phyloP scores from a whole-genome alignment of 2,329 filamentous ascomycete species.

The Sporothrix mexicana region DNA sequence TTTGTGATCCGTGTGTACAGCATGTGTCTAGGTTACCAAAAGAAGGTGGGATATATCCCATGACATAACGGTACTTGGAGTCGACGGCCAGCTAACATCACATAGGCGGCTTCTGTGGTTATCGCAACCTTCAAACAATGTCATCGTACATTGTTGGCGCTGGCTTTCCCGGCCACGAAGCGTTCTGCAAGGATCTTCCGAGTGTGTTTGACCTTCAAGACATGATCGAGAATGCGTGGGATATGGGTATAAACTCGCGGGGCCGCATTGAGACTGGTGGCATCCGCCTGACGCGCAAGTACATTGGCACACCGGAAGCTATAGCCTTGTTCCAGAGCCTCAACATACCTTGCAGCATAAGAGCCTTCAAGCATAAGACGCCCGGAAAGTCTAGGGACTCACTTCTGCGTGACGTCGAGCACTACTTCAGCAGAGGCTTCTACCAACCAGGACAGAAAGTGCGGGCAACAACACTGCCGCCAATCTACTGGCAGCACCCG shows the following conservation, averaged over 20 bases:
- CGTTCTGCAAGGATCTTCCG: constrained; percentile 68
- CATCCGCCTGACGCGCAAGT: constrained; percentile 87
- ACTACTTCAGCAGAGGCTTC: constrained; percentile 71
- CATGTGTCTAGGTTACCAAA: constrained; percentile 82
- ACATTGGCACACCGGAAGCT: constrained; percentile 91
- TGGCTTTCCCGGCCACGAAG: constrained; percentile 60
- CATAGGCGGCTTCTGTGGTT: constrained; percentile 85
- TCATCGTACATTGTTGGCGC: constrained; percentile 75
- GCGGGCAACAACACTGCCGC: constrained; percentile 73
- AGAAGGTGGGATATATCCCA: constrained; percentile 60
- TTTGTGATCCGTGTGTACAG: constrained; percentile 76
- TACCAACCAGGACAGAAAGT: constrained; percentile 64
- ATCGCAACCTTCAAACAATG: constrained; percentile 93
- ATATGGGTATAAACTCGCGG: constrained; percentile 76
- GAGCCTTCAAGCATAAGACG: constrained; percentile 60
- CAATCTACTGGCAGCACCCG: constrained; percentile 88
- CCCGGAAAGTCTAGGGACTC: constrained; percentile 56
- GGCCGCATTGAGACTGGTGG: constrained; percentile 84
- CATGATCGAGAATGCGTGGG: constrained; percentile 86
- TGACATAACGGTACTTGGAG: neutral
- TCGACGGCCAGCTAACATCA: neutral
- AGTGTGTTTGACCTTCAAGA: constrained; percentile 84
- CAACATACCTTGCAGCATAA: constrained; percentile 70
- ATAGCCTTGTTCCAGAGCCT: constrained; percentile 77
- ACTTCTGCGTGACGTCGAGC: constrained; percentile 71